phyloP scores from a whole-genome alignment of 441 rosid genomes.

The Isatis lusitanica region DNA sequence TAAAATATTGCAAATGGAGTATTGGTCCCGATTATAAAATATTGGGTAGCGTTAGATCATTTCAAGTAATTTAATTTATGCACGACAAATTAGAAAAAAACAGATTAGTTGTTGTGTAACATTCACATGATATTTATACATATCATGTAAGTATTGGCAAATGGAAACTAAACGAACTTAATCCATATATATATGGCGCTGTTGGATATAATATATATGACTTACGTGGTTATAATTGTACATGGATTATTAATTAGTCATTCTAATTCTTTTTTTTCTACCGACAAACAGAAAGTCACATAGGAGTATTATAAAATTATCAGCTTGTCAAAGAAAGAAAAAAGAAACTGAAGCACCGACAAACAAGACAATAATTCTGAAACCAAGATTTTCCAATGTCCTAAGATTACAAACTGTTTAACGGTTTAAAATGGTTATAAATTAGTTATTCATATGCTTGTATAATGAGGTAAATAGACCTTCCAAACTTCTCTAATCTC shows the following conservation, averaged over 20 bases:
- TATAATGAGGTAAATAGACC: not conserved
- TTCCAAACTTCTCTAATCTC: not conserved
- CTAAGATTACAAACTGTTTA: not conserved
- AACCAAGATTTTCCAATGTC: not conserved
- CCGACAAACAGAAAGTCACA: not conserved
- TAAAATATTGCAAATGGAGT: constrained; percentile 7
- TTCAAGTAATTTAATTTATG: not conserved
- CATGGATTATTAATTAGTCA: not conserved
- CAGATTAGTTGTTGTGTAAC: constrained; percentile 7
- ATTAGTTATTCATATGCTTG: not conserved
- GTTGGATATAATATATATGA: no score
- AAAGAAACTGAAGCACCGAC: not conserved
- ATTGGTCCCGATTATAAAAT: not conserved
- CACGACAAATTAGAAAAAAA: not conserved
- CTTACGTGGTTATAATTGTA: no score
- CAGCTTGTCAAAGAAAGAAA: not conserved
- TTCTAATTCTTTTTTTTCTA: not conserved
- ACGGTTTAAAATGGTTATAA: not conserved
- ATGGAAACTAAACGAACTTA: not conserved
- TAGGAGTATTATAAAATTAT: not conserved
- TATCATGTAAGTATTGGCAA: not conserved
- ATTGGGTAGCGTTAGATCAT: not conserved
- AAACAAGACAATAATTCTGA: not conserved
- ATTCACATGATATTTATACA: not conserved
- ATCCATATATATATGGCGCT: no score